Conservation (phyloP, 495 filamentous ascomycete species). For the Darksidea phi region DNA sequence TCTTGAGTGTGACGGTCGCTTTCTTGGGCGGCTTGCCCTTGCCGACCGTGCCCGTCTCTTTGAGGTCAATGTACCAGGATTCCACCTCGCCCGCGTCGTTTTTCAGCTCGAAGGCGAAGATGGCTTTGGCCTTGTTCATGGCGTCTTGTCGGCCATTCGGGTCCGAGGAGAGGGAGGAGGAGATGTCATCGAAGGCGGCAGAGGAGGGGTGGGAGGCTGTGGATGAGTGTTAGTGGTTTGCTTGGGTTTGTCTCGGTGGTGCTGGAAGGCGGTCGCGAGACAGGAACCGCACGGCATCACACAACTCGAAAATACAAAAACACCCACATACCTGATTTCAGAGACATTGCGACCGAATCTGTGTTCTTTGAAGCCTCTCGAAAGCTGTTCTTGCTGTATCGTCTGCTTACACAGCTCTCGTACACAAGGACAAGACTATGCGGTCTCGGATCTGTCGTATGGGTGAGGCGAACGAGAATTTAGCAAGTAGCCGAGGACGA, state of each 20-base stretch:
- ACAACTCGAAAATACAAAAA: neutral
- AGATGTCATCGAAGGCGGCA: slow-evolving; percentile 85
- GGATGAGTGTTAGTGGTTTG: slow-evolving; percentile 1
- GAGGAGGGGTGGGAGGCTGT: slow-evolving; percentile 87
- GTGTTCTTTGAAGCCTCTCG: neutral
- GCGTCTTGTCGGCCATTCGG: slow-evolving; percentile 79
- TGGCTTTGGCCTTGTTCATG: slow-evolving; percentile 78
- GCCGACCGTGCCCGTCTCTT: slow-evolving; percentile 79
- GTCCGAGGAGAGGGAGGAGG: slow-evolving; percentile 64
- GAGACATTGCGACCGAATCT: slow-evolving; percentile 62
- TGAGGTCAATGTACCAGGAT: slow-evolving; percentile 94
- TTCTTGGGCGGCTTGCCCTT: slow-evolving; percentile 72
- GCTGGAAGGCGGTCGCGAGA: neutral
- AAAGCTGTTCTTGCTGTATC: neutral
- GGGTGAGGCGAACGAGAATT: neutral
- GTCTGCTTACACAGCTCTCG: too few relatives aligned
- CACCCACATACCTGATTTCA: slow-evolving; percentile 67
- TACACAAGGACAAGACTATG: too few relatives aligned
- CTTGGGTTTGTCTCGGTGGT: slow-evolving; percentile 18
- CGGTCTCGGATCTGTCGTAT: too few relatives aligned
- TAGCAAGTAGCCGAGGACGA: neutral
- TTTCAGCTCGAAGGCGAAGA: slow-evolving; percentile 91
- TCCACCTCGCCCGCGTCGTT: slow-evolving; percentile 71
- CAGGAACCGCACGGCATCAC: neutral
- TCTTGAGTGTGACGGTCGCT: slow-evolving; percentile 77